Evolutionary conservation across 495 filamentous ascomycete genomes (phyloP), one percentile per base, ranked within the genome.

Genomic region (Trichoderma erinaceum): DNA sequence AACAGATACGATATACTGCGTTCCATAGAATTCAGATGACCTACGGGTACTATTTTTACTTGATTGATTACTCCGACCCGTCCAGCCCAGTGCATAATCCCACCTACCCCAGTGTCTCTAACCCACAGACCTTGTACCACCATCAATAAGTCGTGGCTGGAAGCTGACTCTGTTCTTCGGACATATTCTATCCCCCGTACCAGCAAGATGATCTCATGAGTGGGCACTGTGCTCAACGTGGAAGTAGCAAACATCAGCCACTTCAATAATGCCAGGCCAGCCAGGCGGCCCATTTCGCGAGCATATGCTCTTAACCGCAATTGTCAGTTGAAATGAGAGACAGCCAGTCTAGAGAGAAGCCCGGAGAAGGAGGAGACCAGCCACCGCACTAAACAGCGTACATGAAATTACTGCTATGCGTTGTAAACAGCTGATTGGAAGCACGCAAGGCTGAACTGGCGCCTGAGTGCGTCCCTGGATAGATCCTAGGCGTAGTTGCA

Each of bases 221-320:
- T 16, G 56, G 56, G 2, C 29, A 29, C 29, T 4, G 27, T 12
- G 12, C 11, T 21, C 56, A 35, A 61, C 4, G 56, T 61, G 56
- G 56, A 5, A 29, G 56, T 29, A 61, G 56, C 56, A 61, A 61
- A 61, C 50, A 58, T 58, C 4, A 58, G 25, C 56, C 56, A 61
- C 56, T 23, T 61, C 3, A 29, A 61, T 61, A 27, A 61, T 61
- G 35, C 2, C 56, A 27, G 8, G 44, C n/a, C 56, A 5, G 6
- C 43, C 12, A 46, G 43, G 18, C 50, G 21, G 50, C 50, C 12
- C 25, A 25, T 61, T 21, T n/a, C 21, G 48, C 48, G 48, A 21
- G 18, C 48, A 52, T 52, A 23, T 21, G 21, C 10, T 46, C 43
- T 46, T 46, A 16, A 46, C 43, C 12, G 6, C 43, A 16, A 44